These are phyloP conservation scores for Microdochium trichocladiopsis DNA, from an alignment of 2,329 filamentous ascomycete genomes.

Conservation along the genomic window DNA sequence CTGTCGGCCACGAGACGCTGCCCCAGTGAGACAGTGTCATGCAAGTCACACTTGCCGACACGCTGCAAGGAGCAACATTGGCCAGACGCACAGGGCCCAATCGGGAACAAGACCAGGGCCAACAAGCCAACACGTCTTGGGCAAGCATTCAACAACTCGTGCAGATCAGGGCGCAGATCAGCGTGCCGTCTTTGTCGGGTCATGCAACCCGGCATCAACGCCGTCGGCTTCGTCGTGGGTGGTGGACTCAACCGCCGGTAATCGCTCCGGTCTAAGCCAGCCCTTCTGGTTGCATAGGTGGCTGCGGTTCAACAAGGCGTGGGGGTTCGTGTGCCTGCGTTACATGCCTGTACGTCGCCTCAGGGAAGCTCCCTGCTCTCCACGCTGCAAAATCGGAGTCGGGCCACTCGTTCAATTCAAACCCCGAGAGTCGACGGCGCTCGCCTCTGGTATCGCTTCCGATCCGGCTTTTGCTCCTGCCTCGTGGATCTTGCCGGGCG, in stretches of 20 bases:
- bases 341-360: background rate
- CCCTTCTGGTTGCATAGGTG: too few relatives aligned
- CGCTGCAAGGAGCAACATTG: too few relatives aligned
- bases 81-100: background rate
- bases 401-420: too few relatives aligned
- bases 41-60: background rate
- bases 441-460: too few relatives aligned
- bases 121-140: background rate
- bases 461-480: too few relatives aligned
- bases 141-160: background rate
- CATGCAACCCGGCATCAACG: background rate
- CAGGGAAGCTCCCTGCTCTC: background rate
- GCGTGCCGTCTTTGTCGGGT: too few relatives aligned
- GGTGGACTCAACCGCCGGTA: background rate
- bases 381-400: background rate
- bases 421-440: too few relatives aligned
- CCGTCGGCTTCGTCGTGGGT: background rate
- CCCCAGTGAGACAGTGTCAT: background rate
- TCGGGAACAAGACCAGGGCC: background rate
- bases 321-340: background rate
- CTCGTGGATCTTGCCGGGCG: too few relatives aligned
- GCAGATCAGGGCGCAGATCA: background rate
- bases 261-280: background rate
- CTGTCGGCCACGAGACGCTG: background rate
- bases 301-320: background rate